Conservation (phyloP, 2,329 filamentous ascomycete genomes). For the Ustulina deusta region DNA sequence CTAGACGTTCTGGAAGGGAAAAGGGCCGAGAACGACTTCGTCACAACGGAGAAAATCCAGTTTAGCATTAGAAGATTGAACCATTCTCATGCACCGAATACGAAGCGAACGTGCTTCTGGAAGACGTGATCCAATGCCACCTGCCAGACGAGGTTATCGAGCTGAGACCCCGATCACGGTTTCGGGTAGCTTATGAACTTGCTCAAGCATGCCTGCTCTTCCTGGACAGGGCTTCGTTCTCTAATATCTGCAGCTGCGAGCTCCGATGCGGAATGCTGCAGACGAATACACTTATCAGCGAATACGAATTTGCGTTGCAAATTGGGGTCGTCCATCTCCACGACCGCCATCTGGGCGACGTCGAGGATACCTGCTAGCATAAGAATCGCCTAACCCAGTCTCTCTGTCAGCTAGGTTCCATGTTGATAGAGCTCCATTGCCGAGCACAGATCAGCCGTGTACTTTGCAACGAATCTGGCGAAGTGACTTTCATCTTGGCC, state of each 20-base stretch:
- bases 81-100: background rate
- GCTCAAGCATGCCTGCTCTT: constrained; percentile 2
- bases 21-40: background rate
- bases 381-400: background rate
- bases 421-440: constrained; percentile 2
- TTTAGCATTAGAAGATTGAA: background rate
- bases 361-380: background rate
- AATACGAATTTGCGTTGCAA: constrained; percentile 4
- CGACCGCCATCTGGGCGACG: background rate
- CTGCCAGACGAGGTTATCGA: background rate
- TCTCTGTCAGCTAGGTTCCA: background rate
- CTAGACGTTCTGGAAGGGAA: background rate
- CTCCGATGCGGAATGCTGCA: constrained; percentile 3
- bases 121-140: background rate
- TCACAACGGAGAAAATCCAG: background rate
- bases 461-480: background rate
- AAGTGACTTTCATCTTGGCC: background rate
- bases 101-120: background rate
- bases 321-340: background rate
- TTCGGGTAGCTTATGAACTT: background rate
- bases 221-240: constrained; percentile 2
- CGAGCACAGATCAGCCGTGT: constrained; percentile 3
- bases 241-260: constrained; percentile 3
- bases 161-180: background rate
- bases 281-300: background rate